These are phyloP conservation scores for Rauvolfia tetraphylla DNA, from an alignment of 257 asterid species.

Conservation along the genomic window DNA sequence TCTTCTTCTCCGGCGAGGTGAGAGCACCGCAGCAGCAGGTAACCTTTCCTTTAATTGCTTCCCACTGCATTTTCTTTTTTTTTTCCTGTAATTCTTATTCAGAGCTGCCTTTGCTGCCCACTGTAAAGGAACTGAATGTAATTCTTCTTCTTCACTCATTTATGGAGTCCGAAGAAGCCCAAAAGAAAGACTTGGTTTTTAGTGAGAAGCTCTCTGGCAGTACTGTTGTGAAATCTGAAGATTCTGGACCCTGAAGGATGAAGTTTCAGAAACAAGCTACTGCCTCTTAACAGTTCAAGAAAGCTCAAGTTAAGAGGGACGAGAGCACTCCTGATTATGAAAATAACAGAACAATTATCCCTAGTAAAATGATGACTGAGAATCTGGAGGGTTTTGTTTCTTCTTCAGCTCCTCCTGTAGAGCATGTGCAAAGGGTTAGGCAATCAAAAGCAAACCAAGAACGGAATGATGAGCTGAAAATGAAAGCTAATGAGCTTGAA, in stretches of 20 bases:
- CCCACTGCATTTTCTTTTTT: too few species aligned
- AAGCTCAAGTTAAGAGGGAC: conserved; percentile 35
- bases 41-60: too few species aligned
- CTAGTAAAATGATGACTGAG: conserved; percentile 32
- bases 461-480: conserved; percentile 71
- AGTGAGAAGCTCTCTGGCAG: conserved; percentile 29
- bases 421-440: conserved; percentile 54
- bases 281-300: conserved; percentile 43
- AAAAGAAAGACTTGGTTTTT: conserved; percentile 29
- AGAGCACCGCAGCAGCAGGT: too few species aligned
- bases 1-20: too few species aligned
- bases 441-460: conserved; percentile 82
- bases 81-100: too few species aligned
- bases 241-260: conserved; percentile 45
- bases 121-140: conserved; percentile 40
- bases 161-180: conserved; percentile 34
- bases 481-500: conserved; percentile 94
- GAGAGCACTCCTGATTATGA: conserved; percentile 35
- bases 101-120: conserved; percentile 46
- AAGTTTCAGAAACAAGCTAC: conserved; percentile 38
- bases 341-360: conserved; percentile 30
- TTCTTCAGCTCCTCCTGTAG: conserved; percentile 53
- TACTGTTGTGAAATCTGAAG: conserved; percentile 40
- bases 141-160: conserved; percentile 33
- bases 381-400: conserved; percentile 41